These are phyloP conservation scores for Crepidotus sp. DNA, from an alignment of 1,284 basidiomycete genomes.

Conservation along the genomic window DNA sequence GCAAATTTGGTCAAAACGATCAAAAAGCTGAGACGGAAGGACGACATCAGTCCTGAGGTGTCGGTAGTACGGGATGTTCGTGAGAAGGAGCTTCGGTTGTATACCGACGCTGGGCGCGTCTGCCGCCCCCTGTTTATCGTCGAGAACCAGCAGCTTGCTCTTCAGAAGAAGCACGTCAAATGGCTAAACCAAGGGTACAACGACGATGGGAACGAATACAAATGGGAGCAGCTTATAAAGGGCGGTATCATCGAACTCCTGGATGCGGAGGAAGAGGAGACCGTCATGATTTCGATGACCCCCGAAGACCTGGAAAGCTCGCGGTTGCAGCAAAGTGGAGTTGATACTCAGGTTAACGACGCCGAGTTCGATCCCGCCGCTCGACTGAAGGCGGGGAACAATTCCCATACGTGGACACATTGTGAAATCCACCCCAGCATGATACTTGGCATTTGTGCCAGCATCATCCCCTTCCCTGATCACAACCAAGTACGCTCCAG, in stretches of 20 bases:
- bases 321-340: conserved; percentile 54
- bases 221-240: conserved; percentile 83
- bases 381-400: conserved; percentile 74
- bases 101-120: conserved; percentile 95
- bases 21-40: conserved; percentile 85
- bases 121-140: conserved; percentile 97
- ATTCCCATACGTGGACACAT: conserved; percentile 92
- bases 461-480: conserved; percentile 99
- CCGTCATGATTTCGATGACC: conserved; percentile 99
- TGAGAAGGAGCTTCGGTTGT: conserved; percentile 89
- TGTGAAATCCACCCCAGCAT: conserved; percentile 99
- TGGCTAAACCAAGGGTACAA: conserved; percentile 54
- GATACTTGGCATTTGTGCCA: conserved; percentile 97
- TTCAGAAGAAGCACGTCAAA: conserved; percentile 81
- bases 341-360: conserved; percentile 53
- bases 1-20: conserved; percentile 89
- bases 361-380: conserved; percentile 80
- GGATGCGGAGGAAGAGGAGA: conserved; percentile 99
- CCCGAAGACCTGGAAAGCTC: conserved; percentile 90
- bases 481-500: conserved; percentile 80
- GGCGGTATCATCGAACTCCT: conserved; percentile 89
- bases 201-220: conserved; percentile 56
- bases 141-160: conserved; percentile 76
- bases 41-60: conserved; percentile 94
- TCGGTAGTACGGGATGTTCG: conserved; percentile 96